Evolutionary conservation across 805 yeast species (phyloP).

Genomic region (Groenewaldozyma tartarivorans): DNA sequence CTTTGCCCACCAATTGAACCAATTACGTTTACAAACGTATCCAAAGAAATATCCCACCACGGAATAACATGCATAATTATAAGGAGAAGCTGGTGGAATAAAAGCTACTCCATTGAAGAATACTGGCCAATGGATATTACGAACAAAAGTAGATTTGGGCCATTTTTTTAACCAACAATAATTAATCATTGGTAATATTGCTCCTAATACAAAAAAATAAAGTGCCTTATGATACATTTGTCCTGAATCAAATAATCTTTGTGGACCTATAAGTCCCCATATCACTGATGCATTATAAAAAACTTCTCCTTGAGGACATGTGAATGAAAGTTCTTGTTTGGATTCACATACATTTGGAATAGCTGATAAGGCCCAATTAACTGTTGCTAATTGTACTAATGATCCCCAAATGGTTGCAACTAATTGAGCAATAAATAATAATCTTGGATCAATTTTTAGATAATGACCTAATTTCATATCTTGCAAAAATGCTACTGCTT

Average conservation of each 20-base stretch:
- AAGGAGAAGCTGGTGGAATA: conserved; percentile 69
- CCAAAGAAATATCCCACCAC: conserved; percentile 47
- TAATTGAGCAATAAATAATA: conserved; percentile 45
- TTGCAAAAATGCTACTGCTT: conserved; percentile 43
- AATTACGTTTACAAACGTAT: conserved; percentile 45
- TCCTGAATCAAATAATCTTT: conserved; percentile 40
- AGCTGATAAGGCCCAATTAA: conserved; percentile 33
- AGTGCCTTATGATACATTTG: conserved; percentile 44
- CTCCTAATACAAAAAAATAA: conserved; percentile 55
- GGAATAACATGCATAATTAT: conserved; percentile 51
- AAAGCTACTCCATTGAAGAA: conserved; percentile 51
- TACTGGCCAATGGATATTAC: conserved; percentile 55
- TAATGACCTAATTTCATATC: conserved; percentile 61
- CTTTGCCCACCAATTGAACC: conserved; percentile 67
- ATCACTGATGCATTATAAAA: conserved; percentile 48
- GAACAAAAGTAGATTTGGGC: conserved; percentile 31
- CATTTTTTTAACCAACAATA: conserved; percentile 30
- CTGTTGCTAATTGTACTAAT: conserved; percentile 34
- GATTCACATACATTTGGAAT: conserved; percentile 35
- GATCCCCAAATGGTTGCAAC: conserved; percentile 37
- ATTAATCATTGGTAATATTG: conserved; percentile 33
- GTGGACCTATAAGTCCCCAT: conserved; percentile 63
- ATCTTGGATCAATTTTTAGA: conserved; percentile 52
- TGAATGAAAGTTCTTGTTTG: conserved; percentile 36
- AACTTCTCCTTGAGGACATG: conserved; percentile 37